A percentile compares a stretch with the other conserved stretches of the same genome.
Conservation (phyloP, 2,329 filamentous ascomycete genomes). For the Arthrinium phaeospermum region DNA sequence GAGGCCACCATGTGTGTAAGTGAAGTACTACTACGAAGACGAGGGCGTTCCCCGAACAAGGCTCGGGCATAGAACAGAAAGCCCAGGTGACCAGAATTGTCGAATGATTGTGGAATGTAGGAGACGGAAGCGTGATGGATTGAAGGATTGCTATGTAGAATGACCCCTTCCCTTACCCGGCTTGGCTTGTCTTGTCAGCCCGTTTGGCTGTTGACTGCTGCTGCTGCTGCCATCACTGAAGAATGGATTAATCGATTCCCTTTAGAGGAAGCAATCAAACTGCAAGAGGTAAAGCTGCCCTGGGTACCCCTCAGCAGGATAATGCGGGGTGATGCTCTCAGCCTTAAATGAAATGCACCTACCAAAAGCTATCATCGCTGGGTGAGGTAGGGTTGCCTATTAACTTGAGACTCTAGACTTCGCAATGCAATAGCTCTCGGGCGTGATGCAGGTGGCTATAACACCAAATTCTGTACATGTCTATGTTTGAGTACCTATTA, state of each 20-base stretch:
- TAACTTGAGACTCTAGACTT: too few relatives aligned
- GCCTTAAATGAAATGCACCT: neutral
- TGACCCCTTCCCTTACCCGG: conserved; percentile 4
- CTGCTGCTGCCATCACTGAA: neutral
- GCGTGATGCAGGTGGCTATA: too few relatives aligned
- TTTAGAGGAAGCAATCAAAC: neutral
- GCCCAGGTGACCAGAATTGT: conserved; percentile 4
- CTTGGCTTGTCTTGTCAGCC: neutral
- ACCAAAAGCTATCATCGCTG: neutral
- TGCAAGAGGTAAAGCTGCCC: neutral
- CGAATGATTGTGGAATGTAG: conserved; percentile 13
- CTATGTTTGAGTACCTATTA: too few relatives aligned
- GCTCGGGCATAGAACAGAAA: neutral
- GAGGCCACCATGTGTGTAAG: neutral
- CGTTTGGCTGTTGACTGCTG: neutral
- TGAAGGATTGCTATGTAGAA: neutral
- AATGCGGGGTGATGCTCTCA: neutral
- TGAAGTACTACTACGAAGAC: neutral
- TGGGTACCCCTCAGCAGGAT: neutral
- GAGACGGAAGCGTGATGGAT: neutral
- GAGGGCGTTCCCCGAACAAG: neutral
- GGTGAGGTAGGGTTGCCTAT: neutral
- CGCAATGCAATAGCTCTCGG: too few relatives aligned
- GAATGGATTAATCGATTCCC: neutral
- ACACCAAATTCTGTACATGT: too few relatives aligned